Evolutionary conservation across 306 rosid genomes (phyloP), one percentile per base, ranked within the genome.

Genomic region (Fragaria vesca): DNA sequence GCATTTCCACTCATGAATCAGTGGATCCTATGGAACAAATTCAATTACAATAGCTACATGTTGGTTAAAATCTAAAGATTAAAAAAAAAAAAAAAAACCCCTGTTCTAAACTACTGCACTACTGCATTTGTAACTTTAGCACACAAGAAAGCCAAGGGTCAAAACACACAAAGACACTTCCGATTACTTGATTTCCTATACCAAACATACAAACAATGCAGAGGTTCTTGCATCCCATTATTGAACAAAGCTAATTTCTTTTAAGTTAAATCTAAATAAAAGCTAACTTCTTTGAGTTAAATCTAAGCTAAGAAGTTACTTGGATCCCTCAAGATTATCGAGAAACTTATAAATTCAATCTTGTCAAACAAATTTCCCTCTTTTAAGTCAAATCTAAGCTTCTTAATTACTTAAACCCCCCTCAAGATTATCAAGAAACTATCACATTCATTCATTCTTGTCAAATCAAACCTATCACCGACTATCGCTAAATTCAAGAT

Each of bases 381-480:
- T 21, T n/a, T n/a, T 4, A 26, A 26, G 26, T 43, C 45, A 40
- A 40, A 24, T 7, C 52, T 15, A 24, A 73, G 43, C 66, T 54
- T 55, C 63, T 57, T 18, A n/a, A 2, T 57, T 4, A 57, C 28
- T 21, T 21, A 2, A n/a, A 51, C 43, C 69, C 43, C 12, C 12
- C 21, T 6, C 5, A 57, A 21, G 30, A 57, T 21, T 21, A n/a
- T 9, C 32, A 21, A 57, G 63, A 57, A 57, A 9, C 63, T 3
- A n/a, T 0, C 21, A 57, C 30, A 57, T n/a, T 57, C 30, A 0
- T 9, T 57, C 63, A 8, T n/a, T n/a, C 63, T 57, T 55, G 28
- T n/a, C 12, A 2, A 57, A n/a, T 11, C 63, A 75, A 61, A 50
- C 55, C 66, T 32, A 65, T 66, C 16, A 75, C 69, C 83, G 24